A percentile compares a stretch with the other conserved stretches of the same genome.
These are phyloP conservation scores for Infundibulicybe gibba DNA, from an alignment of 768 basidiomycete genomes.

Conservation along the genomic window DNA sequence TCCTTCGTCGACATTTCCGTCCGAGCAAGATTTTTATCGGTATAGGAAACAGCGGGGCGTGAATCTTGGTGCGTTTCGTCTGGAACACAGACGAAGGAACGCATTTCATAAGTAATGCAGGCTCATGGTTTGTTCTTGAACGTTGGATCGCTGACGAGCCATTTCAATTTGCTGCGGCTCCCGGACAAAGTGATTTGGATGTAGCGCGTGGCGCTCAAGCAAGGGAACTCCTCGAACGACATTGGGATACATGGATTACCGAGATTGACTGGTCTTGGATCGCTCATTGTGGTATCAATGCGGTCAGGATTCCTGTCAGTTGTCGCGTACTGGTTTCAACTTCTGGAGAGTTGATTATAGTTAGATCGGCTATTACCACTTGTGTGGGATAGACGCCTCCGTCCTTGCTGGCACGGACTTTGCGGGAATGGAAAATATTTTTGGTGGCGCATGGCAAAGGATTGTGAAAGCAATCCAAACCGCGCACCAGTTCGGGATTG, in stretches of 20 bases:
- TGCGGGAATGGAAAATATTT: slow-evolving; percentile 41
- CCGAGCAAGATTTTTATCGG: slow-evolving; percentile 25
- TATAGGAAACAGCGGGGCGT: slow-evolving; percentile 79
- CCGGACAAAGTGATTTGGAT: slow-evolving; percentile 67
- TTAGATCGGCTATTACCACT: slow-evolving; percentile 73
- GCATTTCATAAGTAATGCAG: slow-evolving; percentile 25
- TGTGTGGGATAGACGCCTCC: slow-evolving; percentile 54
- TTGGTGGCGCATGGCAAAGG: slow-evolving; percentile 63
- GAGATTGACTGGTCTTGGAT: slow-evolving; percentile 67
- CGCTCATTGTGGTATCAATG: slow-evolving; percentile 51
- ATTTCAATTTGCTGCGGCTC: slow-evolving; percentile 46
- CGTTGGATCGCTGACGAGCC: slow-evolving; percentile 67
- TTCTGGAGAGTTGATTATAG: background rate
- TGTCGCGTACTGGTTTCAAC: slow-evolving; percentile 16
- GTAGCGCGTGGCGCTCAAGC: slow-evolving; percentile 58
- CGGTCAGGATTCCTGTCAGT: slow-evolving; percentile 55
- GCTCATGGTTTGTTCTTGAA: slow-evolving; percentile 79
- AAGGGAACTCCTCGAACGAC: slow-evolving; percentile 46
- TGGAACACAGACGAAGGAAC: background rate
- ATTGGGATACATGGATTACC: slow-evolving; percentile 74
- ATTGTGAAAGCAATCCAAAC: slow-evolving; percentile 56
- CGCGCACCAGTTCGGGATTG: slow-evolving; percentile 57
- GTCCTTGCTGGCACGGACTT: slow-evolving; percentile 69
- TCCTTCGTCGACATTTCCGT: no score
- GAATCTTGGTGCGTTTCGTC: slow-evolving; percentile 59